phyloP scores from a whole-genome alignment of 306 rosid species.

The Glycine tomentella region DNA sequence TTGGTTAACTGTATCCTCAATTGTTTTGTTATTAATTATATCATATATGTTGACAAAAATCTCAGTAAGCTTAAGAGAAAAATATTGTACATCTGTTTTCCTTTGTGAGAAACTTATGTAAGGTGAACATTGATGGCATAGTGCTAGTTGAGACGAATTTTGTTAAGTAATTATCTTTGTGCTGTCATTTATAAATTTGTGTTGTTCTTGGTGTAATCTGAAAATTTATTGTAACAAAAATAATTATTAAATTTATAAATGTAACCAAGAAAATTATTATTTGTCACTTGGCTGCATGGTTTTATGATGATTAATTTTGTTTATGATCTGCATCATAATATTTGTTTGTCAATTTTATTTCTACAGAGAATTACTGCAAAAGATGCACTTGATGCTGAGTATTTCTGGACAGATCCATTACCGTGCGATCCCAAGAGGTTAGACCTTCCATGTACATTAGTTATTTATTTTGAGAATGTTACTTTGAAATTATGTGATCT shows the following conservation, averaged over 20 bases:
- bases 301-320: conserved; percentile 5
- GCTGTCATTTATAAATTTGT: conserved; percentile 2
- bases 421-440: conserved; percentile 81
- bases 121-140: conserved; percentile 23
- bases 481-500: background rate
- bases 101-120: background rate
- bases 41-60: background rate
- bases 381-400: conserved; percentile 79
- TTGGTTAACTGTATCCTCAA: background rate
- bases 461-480: background rate
- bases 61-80: conserved; percentile 4
- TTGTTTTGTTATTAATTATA: background rate
- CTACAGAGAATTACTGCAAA: conserved; percentile 68
- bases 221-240: background rate
- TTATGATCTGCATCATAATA: background rate
- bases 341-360: conserved; percentile 33
- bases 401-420: conserved; percentile 77
- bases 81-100: background rate
- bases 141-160: background rate
- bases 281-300: background rate
- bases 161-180: background rate
- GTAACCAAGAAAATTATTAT: background rate
- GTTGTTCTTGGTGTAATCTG: conserved; percentile 1
- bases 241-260: too few species aligned
- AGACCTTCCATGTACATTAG: background rate